Percentiles rank a stretch among this genome's conserved stretches.
Conservation (phyloP, 768 basidiomycete species). For the Collybia nuda region DNA sequence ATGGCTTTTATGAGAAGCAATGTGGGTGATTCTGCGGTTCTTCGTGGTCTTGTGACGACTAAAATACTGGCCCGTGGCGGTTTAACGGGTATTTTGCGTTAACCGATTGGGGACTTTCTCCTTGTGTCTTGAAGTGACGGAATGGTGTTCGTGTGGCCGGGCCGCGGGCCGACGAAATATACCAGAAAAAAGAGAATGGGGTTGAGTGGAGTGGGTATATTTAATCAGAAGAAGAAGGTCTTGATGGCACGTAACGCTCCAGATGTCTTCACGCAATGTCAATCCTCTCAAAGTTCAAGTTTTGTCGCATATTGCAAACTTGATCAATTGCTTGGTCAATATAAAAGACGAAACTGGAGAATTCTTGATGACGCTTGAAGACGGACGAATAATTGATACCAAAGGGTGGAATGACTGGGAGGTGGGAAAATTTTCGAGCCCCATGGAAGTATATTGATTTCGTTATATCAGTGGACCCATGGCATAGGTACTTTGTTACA, state of each 20-base stretch:
- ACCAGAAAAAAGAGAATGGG: too few relatives aligned
- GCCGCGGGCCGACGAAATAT: slow-evolving; percentile 13
- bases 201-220: neutral
- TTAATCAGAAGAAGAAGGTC: neutral
- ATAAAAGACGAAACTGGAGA: slow-evolving; percentile 54
- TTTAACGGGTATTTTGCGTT: neutral
- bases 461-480: slow-evolving; percentile 38
- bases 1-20: slow-evolving; percentile 12
- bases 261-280: slow-evolving; percentile 31
- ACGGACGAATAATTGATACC: slow-evolving; percentile 54
- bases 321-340: slow-evolving; percentile 46
- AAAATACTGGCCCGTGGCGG: neutral
- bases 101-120: slow-evolving; percentile 3
- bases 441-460: neutral
- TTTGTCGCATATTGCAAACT: slow-evolving; percentile 27
- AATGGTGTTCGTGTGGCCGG: slow-evolving; percentile 5
- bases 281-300: slow-evolving; percentile 26
- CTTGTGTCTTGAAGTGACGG: slow-evolving; percentile 1
- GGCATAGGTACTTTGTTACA: slow-evolving; percentile 31
- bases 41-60: slow-evolving; percentile 14
- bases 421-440: slow-evolving; percentile 16
- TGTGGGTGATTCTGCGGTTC: neutral
- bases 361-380: slow-evolving; percentile 45
- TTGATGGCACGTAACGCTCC: neutral
- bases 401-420: slow-evolving; percentile 64